Evolutionary conservation across 345 rosid species (phyloP).

Genomic region (Acer yangbiense): DNA sequence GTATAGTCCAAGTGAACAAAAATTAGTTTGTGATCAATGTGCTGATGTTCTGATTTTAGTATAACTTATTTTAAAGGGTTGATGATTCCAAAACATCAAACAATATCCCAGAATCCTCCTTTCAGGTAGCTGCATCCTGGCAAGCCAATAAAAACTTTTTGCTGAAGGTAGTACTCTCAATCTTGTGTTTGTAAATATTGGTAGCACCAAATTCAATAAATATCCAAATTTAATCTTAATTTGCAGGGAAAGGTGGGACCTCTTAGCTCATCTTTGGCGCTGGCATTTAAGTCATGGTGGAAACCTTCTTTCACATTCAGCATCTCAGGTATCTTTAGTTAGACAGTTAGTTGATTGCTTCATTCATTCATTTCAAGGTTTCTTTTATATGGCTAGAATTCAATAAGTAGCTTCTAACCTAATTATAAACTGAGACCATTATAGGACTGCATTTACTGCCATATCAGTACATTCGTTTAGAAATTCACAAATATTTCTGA

Average conservation of each 20-base stretch:
- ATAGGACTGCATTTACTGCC: neutral
- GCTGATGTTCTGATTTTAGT: constrained; percentile 22
- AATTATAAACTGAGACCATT: neutral
- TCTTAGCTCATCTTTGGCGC: constrained; percentile 62
- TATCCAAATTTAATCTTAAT: neutral
- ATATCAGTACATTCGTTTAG: neutral
- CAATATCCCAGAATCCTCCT: constrained; percentile 55
- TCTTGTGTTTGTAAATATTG: neutral
- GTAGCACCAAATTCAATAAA: constrained; percentile 2
- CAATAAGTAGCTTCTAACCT: neutral
- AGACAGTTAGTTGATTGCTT: neutral
- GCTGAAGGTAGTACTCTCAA: constrained; percentile 56
- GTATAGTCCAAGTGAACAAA: constrained; percentile 46
- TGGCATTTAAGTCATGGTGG: constrained; percentile 99
- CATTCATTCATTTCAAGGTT: neutral
- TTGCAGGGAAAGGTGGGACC: constrained; percentile 86
- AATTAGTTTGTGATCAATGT: neutral
- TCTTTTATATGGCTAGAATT: neutral
- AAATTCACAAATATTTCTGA: neutral
- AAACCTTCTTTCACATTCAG: constrained; percentile 85
- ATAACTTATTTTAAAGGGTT: constrained; percentile 42
- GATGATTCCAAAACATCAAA: constrained; percentile 50
- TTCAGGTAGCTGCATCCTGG: constrained; percentile 95
- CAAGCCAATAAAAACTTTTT: constrained; percentile 92
- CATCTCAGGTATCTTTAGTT: constrained; percentile 57